Conservation (phyloP, 1,284 basidiomycete genomes). For the Phellopilus nigrolimitatus region DNA sequence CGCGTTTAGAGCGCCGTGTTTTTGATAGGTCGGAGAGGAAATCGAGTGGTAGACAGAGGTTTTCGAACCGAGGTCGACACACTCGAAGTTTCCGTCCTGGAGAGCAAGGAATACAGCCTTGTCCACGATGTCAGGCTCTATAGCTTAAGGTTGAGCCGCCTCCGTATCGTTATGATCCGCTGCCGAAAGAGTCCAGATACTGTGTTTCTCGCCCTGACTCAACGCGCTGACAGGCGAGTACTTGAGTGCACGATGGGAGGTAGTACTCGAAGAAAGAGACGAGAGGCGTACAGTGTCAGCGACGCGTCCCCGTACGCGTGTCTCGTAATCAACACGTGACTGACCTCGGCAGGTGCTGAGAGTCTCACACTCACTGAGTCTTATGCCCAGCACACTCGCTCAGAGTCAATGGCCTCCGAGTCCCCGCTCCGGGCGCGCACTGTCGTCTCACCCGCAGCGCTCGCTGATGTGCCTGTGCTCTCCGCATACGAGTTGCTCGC, state of each 20-base stretch:
- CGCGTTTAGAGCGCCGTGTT: constrained; percentile 42
- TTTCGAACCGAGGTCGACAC: constrained; percentile 54
- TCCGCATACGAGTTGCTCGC: constrained; percentile 9
- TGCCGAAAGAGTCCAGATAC: background rate
- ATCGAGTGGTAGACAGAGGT: constrained; percentile 38
- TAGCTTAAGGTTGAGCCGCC: background rate
- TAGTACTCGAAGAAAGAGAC: no score
- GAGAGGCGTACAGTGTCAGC: no score
- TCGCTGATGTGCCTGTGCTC: constrained; percentile 7
- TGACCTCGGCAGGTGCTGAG: no score
- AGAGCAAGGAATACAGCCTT: constrained; percentile 53
- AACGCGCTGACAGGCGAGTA: constrained; percentile 43
- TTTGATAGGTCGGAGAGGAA: constrained; percentile 21
- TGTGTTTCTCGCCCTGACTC: constrained; percentile 35
- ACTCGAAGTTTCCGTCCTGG: constrained; percentile 51
- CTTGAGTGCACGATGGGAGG: no score
- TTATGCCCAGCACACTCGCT: no score
- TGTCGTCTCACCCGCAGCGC: background rate
- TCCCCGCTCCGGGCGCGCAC: background rate
- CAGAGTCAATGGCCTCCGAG: no score
- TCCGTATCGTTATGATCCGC: background rate
- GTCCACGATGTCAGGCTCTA: constrained; percentile 36
- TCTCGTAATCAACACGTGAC: no score
- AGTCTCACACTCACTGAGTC: no score
- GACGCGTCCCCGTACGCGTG: no score